phyloP scores from a whole-genome alignment of 2,329 filamentous ascomycete species.

The Pleomassaria siparia region DNA sequence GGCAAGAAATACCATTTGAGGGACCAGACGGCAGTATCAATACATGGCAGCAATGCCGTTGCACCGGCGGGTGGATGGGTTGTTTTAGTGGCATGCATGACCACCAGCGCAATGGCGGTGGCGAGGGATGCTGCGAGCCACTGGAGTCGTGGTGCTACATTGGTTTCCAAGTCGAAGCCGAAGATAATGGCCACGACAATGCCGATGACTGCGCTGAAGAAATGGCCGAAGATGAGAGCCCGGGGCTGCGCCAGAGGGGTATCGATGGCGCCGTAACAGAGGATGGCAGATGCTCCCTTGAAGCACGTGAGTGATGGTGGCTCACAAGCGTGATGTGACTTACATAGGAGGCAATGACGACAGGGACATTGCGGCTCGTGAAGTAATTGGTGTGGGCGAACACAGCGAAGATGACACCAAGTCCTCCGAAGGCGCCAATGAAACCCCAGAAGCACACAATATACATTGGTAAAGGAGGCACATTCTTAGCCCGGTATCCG shows the following conservation, averaged over 20 bases:
- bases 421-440: constrained; percentile 46
- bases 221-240: constrained; percentile 48
- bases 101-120: constrained; percentile 46
- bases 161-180: constrained; percentile 37
- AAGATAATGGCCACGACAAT: constrained; percentile 49
- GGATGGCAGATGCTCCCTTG: constrained; percentile 49
- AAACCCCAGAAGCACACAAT: constrained; percentile 46
- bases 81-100: constrained; percentile 51
- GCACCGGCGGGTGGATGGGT: constrained; percentile 52
- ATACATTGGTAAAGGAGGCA: constrained; percentile 29
- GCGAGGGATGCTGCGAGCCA: constrained; percentile 49
- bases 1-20: constrained; percentile 49
- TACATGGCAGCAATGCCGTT: constrained; percentile 48
- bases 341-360: constrained; percentile 46
- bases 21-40: constrained; percentile 41
- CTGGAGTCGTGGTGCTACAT: constrained; percentile 30
- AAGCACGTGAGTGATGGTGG: background rate
- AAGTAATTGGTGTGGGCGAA: constrained; percentile 45
- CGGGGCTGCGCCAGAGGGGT: constrained; percentile 50
- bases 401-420: constrained; percentile 45
- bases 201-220: constrained; percentile 47
- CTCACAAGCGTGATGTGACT: constrained; percentile 9
- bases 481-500: constrained; percentile 41
- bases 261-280: constrained; percentile 50
- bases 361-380: constrained; percentile 41